phyloP scores from a whole-genome alignment of 2,329 filamentous ascomycete genomes.

The Thelonectria discophora region DNA sequence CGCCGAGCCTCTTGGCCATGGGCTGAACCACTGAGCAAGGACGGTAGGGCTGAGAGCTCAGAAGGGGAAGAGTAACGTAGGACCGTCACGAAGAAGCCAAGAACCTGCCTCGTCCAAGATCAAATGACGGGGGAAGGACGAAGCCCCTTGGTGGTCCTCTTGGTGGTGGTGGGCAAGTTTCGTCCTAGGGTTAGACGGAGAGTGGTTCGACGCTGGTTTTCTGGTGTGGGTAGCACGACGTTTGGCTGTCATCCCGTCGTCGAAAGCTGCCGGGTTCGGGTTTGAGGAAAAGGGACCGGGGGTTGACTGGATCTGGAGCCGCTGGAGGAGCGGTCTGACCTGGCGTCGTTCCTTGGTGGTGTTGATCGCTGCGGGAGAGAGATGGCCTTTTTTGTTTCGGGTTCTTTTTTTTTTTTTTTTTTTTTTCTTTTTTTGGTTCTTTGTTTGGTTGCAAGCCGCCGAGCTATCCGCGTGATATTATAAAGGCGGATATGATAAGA shows the following conservation, averaged over 20 bases:
- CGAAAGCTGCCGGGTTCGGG: not conserved
- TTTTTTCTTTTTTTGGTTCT: too few relatives aligned
- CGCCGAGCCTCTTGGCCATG: constrained; percentile 15
- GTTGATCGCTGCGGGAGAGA: constrained; percentile 3
- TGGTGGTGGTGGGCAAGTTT: not conserved
- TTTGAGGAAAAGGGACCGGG: not conserved
- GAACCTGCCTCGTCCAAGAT: too few relatives aligned
- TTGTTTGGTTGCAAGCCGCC: constrained; percentile 2
- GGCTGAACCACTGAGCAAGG: not conserved
- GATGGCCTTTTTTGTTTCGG: too few relatives aligned
- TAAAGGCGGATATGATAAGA: not conserved
- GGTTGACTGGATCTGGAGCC: constrained; percentile 13
- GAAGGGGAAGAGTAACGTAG: not conserved
- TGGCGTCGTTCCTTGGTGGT: constrained; percentile 7
- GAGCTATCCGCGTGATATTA: constrained; percentile 1
- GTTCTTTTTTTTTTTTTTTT: too few relatives aligned
- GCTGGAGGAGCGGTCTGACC: constrained; percentile 20
- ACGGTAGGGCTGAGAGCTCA: constrained; percentile 16
- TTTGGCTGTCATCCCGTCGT: not conserved
- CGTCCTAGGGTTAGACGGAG: not conserved
- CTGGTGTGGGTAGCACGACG: not conserved
- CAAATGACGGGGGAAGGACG: not conserved
- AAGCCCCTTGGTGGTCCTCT: too few relatives aligned
- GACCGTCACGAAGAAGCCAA: not conserved
- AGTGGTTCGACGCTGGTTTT: not conserved